Evolutionary conservation across 2,329 filamentous ascomycete genomes (phyloP).

Genomic region (Geosmithia morbida): DNA sequence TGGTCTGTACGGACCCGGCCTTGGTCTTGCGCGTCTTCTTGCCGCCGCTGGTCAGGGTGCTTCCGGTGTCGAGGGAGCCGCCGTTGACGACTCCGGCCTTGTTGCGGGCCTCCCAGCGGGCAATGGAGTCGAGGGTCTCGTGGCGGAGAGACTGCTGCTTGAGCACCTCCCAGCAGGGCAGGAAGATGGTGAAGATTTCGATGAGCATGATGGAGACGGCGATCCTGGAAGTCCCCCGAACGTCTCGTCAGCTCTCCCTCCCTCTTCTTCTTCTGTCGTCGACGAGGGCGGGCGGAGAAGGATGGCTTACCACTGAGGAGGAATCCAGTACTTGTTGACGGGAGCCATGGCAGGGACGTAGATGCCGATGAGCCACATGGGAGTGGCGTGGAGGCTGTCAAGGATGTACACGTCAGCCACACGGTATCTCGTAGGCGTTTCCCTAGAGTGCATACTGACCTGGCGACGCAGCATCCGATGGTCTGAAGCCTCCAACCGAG

Average conservation of each 20-base stretch:
- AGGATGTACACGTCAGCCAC: neutral
- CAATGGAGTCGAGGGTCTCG: slow-evolving; percentile 28
- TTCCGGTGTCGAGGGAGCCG: slow-evolving; percentile 11
- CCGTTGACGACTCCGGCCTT: slow-evolving; percentile 10
- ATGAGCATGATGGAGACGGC: slow-evolving; percentile 42
- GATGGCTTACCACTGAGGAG: slow-evolving; percentile 43
- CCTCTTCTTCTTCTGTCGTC: too few species aligned
- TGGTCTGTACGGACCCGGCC: slow-evolving; percentile 16
- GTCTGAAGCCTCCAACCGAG: slow-evolving; percentile 52
- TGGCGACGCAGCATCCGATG: slow-evolving; percentile 29
- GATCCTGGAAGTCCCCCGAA: slow-evolving; percentile 10
- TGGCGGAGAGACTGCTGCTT: slow-evolving; percentile 21
- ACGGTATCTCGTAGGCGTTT: neutral
- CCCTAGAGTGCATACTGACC: slow-evolving; percentile 12
- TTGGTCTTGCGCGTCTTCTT: slow-evolving; percentile 17
- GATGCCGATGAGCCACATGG: slow-evolving; percentile 51
- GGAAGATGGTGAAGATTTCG: slow-evolving; percentile 46
- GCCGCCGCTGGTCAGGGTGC: slow-evolving; percentile 9
- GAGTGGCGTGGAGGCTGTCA: slow-evolving; percentile 44
- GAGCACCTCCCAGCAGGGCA: slow-evolving; percentile 46
- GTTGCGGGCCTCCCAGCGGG: slow-evolving; percentile 25
- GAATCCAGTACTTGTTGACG: slow-evolving; percentile 40
- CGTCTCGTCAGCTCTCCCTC: neutral
- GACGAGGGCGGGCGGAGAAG: neutral
- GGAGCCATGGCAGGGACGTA: slow-evolving; percentile 33